A percentile compares a stretch with the other conserved stretches of the same genome.
These are phyloP conservation scores for Suhomyces tanzawaensis DNA, from an alignment of 805 yeast genomes.

Conservation along the genomic window DNA sequence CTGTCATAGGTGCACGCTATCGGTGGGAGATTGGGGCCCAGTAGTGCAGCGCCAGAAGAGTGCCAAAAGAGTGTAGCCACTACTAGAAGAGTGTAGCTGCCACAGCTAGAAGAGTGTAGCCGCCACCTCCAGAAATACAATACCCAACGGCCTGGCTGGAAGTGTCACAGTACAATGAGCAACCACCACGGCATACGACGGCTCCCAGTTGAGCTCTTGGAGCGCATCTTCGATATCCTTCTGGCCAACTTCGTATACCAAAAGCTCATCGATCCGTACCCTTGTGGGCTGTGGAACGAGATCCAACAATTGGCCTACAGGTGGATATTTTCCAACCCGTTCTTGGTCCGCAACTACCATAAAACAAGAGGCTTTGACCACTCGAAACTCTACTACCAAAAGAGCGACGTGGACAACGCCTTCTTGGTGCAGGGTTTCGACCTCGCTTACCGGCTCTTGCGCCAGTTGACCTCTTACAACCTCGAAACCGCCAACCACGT, in stretches of 20 bases:
- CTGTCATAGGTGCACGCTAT: too few relatives aligned
- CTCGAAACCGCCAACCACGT: conserved; percentile 3
- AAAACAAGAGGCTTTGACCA: neutral
- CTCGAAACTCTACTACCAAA: conserved; percentile 7
- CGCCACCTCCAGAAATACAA: neutral
- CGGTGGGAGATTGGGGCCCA: too few relatives aligned
- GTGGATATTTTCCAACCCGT: conserved; percentile 2
- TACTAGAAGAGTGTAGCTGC: too few relatives aligned
- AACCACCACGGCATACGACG: neutral
- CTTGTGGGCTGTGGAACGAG: neutral
- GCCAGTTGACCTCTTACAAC: conserved; percentile 7
- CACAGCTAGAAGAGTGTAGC: too few relatives aligned
- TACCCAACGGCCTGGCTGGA: too few relatives aligned
- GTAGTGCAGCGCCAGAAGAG: too few relatives aligned
- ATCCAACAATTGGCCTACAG: conserved; percentile 10
- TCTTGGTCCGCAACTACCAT: conserved; percentile 5
- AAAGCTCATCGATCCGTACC: conserved; percentile 10
- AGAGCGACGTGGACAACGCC: conserved; percentile 2
- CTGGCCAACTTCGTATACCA: conserved; percentile 8
- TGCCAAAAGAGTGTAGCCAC: too few relatives aligned
- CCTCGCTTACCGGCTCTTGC: conserved; percentile 10
- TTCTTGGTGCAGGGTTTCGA: conserved; percentile 10
- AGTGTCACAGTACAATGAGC: too few relatives aligned
- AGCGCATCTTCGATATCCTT: conserved; percentile 6
- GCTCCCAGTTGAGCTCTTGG: conserved; percentile 12